A percentile compares a stretch with the other conserved stretches of the same genome.
Conservation (phyloP, 2,329 filamentous ascomycete genomes). For the Huntiella bhutanensis region DNA sequence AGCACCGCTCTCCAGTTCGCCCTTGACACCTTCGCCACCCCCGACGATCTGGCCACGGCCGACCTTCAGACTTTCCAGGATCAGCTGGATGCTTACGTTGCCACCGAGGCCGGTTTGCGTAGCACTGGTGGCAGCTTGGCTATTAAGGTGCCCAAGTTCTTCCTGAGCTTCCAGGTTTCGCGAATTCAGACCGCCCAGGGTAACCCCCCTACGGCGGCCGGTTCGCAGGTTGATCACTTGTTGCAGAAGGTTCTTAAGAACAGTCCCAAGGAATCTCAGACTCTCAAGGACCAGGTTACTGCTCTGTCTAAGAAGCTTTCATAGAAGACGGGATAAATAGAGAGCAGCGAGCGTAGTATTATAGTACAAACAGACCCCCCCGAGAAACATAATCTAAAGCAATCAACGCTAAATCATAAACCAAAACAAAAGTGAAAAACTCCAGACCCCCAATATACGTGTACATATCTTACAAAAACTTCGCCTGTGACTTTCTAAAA, state of each 20-base stretch:
- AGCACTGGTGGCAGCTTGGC: conserved; percentile 32
- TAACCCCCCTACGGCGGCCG: conserved; percentile 29
- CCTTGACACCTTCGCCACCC: conserved; percentile 32
- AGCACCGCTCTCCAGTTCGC: conserved; percentile 34
- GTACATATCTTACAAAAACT: too few species aligned
- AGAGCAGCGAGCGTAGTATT: too few species aligned
- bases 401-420: neutral
- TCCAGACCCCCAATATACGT: neutral
- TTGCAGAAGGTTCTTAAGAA: conserved; percentile 39
- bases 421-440: neutral
- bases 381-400: neutral
- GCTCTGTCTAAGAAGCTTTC: conserved; percentile 16
- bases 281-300: conserved; percentile 33
- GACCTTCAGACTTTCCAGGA: conserved; percentile 34
- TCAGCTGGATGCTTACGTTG: conserved; percentile 35
- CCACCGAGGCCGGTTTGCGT: conserved; percentile 39
- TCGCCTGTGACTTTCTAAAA: too few species aligned
- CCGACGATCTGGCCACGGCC: conserved; percentile 26
- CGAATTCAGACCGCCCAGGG: conserved; percentile 41
- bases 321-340: neutral
- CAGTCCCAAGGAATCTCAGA: conserved; percentile 28
- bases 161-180: conserved; percentile 38
- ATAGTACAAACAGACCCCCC: too few species aligned
- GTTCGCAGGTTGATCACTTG: conserved; percentile 35
- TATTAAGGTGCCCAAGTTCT: conserved; percentile 46